Base-by-base conservation (phyloP, 202 grass and related monocot genomes). In the Hordeum pubiflorum region DNA sequence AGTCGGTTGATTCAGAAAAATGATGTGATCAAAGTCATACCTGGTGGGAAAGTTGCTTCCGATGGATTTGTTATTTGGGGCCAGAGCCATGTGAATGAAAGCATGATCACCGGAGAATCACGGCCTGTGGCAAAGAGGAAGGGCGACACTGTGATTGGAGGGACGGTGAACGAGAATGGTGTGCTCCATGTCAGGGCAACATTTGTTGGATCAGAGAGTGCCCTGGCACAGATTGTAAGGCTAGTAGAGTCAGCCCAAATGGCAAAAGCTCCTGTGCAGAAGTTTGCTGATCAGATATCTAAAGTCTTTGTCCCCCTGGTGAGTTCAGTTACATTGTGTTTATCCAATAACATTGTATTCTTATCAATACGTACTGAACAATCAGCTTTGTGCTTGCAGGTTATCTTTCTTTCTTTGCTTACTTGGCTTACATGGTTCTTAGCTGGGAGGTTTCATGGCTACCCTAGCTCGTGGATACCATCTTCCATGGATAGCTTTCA, bases 101-200 rank as follows among this genome's bases (percentile, higher is more conserved):
- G 95, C 74, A 94, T 98, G 95, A 91, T 98, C 69, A 98, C 95
- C 2, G 95, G 92, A 60, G 95, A 98, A 86, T 98, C 92, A 67
- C 79, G 26, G 18, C 88, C 95, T 14, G 92, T 94, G 29, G 92
- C 90, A 64, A 98, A 98, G 90, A 91, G 89, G 65, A 94, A 91
- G 69, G 95, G 90, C 58, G 92, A 98, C 74, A 75, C 78, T 58
- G 92, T 97, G 44, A 97, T 97, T 31, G 95, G 95, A 57, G 92
- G 95, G 7, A 94, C 95, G 11, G 92, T 97, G 31, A 97, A 94
- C 39, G 92, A 97, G 76, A 97, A 97, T 84, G 95, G 95, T 36
- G 92, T 97, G 33, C 80, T 97, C 27, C 90, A 97, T 93, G 75
- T 98, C 39, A 81, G 86, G 69, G 90, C 86, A 52, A 98, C 92